Conservation (phyloP, 495 filamentous ascomycete species). For the Penicillium canescens region DNA sequence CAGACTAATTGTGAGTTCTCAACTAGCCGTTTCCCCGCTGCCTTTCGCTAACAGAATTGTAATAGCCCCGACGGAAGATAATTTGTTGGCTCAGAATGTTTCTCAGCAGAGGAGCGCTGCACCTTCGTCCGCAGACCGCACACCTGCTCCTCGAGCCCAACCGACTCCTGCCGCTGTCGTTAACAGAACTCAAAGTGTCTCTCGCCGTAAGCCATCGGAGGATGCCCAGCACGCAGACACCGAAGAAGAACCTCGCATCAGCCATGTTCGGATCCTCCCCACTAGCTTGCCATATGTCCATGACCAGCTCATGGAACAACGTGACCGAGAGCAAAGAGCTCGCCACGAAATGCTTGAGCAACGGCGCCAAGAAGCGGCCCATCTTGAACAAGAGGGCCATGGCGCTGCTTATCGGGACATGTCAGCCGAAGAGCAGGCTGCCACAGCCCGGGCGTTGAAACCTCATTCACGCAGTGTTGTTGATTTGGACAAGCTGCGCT, state of each 20-base stretch:
- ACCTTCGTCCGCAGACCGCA: conserved; percentile 21
- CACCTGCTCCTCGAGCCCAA: conserved; percentile 23
- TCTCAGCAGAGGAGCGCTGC: conserved; percentile 23
- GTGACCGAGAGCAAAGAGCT: conserved; percentile 43
- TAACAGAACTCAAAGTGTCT: conserved; percentile 24
- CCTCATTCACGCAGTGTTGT: conserved; percentile 70
- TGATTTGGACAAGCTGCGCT: conserved; percentile 53
- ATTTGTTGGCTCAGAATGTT: conserved; percentile 30
- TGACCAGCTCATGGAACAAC: conserved; percentile 80
- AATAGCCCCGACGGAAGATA: conserved; percentile 45
- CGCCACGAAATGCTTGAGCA: conserved; percentile 30
- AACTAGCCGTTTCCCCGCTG: neutral
- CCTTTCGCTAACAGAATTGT: conserved; percentile 13
- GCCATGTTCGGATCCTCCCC: conserved; percentile 85
- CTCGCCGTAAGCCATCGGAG: conserved; percentile 28
- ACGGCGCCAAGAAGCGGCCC: conserved; percentile 24
- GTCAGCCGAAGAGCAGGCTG: conserved; percentile 73
- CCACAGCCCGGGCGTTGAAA: conserved; percentile 72
- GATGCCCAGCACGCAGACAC: conserved; percentile 27
- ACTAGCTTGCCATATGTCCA: conserved; percentile 89
- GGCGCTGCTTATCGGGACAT: conserved; percentile 44
- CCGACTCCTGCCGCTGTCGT: conserved; percentile 13
- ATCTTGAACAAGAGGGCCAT: conserved; percentile 49
- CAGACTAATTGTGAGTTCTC: conserved; percentile 73
- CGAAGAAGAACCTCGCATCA: conserved; percentile 49